A percentile compares a stretch with the other conserved stretches of the same genome.
Evolutionary conservation across 176 grass and related monocot species (phyloP).

Genomic region (Saccharum spontaneum): DNA sequence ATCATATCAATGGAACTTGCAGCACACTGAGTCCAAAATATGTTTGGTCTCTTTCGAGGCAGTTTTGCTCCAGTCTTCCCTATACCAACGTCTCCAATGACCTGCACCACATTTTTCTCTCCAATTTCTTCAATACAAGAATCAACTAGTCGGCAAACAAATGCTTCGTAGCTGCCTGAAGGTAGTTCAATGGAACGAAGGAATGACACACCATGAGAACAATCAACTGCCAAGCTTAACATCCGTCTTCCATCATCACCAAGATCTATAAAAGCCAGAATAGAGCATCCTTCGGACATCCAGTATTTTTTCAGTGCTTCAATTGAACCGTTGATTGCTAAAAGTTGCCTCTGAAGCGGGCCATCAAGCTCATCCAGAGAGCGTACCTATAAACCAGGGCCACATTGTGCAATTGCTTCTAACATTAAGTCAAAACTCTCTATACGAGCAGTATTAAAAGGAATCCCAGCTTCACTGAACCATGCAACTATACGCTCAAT

Average conservation of each 20-base stretch:
- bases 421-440: constrained; percentile 13
- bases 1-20: background rate
- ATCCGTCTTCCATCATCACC: background rate
- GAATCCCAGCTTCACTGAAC: constrained; percentile 9
- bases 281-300: constrained; percentile 6
- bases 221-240: constrained; percentile 7
- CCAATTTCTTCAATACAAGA: constrained; percentile 27
- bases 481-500: background rate
- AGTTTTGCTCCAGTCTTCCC: background rate
- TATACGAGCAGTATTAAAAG: background rate
- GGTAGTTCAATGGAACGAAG: background rate
- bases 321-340: background rate
- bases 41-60: background rate
- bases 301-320: background rate
- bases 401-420: background rate
- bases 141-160: background rate
- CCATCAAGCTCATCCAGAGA: background rate
- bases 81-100: background rate
- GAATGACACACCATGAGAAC: background rate
- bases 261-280: background rate
- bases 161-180: background rate
- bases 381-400: background rate
- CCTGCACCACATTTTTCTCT: background rate
- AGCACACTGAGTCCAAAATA: background rate
- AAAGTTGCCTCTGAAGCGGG: background rate